Conservation (phyloP, 805 yeast species). For the Torulaspora gathmanii region DNA sequence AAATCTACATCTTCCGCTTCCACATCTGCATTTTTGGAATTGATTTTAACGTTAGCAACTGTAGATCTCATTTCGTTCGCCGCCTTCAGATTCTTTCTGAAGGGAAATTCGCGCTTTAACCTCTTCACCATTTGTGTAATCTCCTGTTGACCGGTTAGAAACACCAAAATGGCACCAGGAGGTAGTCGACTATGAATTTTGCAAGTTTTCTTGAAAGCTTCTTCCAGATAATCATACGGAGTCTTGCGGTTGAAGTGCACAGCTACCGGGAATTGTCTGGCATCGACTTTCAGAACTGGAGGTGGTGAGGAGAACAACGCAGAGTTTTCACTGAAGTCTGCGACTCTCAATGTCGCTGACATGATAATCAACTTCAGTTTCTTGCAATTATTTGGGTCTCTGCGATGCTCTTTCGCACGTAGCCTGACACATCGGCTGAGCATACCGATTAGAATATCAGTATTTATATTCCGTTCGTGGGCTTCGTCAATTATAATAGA, state of each 20-base stretch:
- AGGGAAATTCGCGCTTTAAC: constrained; percentile 65
- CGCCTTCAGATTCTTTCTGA: constrained; percentile 22
- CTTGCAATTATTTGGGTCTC: constrained; percentile 45
- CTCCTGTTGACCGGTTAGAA: constrained; percentile 93
- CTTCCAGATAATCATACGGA: constrained; percentile 71
- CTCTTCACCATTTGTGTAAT: constrained; percentile 70
- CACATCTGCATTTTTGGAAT: constrained; percentile 56
- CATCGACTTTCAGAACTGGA: constrained; percentile 83
- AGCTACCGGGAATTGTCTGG: constrained; percentile 92
- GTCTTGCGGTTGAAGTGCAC: constrained; percentile 85
- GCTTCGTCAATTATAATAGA: constrained; percentile 93
- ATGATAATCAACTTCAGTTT: constrained; percentile 82
- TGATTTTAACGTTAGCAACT: constrained; percentile 44
- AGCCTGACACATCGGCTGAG: constrained; percentile 77
- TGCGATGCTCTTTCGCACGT: constrained; percentile 50
- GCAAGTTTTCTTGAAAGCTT: constrained; percentile 76
- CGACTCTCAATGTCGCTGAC: constrained; percentile 95
- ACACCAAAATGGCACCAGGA: constrained; percentile 88
- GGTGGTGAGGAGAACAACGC: constrained; percentile 67
- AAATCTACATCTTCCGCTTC: constrained; percentile 90
- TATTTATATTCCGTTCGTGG: constrained; percentile 92
- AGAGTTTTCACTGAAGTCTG: constrained; percentile 84
- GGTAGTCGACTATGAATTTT: constrained; percentile 85
- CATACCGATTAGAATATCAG: constrained; percentile 94
- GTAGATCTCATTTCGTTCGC: constrained; percentile 33